A percentile compares a stretch with the other conserved stretches of the same genome.
phyloP scores from a whole-genome alignment of 305 asterid species.

The Solanum aculeatissimum region DNA sequence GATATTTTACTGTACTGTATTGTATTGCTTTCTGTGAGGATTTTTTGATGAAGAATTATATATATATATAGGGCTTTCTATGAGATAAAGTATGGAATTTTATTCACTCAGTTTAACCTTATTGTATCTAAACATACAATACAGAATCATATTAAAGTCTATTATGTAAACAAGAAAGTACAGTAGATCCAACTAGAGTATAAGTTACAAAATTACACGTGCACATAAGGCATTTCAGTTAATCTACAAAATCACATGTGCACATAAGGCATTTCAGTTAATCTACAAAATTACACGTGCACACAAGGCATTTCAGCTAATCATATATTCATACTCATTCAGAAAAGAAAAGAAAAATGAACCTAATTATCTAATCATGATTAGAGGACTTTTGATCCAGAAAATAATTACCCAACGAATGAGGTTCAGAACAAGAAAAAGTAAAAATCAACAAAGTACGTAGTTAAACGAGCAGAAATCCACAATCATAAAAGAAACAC shows the following conservation, averaged over 20 bases:
- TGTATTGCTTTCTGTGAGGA: background rate
- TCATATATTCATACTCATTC: background rate
- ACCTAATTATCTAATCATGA: background rate
- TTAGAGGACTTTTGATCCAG: background rate
- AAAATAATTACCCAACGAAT: background rate
- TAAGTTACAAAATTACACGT: background rate
- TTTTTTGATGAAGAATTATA: background rate
- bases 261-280: background rate
- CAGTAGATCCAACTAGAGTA: background rate
- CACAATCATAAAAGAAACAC: slow-evolving; percentile 6
- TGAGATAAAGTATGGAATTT: background rate
- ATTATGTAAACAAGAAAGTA: background rate
- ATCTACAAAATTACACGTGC: no score
- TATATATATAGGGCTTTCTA: background rate
- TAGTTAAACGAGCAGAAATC: background rate
- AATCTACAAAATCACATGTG: background rate
- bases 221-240: background rate
- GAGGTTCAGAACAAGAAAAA: background rate
- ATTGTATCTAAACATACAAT: background rate
- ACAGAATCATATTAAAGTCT: background rate
- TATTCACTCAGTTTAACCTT: background rate
- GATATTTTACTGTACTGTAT: background rate
- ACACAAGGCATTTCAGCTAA: no score
- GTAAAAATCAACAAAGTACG: background rate
- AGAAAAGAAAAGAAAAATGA: background rate